Base-by-base conservation (phyloP, 1,139 yeast species). In the Kluyveromyces marxianus region DNA sequence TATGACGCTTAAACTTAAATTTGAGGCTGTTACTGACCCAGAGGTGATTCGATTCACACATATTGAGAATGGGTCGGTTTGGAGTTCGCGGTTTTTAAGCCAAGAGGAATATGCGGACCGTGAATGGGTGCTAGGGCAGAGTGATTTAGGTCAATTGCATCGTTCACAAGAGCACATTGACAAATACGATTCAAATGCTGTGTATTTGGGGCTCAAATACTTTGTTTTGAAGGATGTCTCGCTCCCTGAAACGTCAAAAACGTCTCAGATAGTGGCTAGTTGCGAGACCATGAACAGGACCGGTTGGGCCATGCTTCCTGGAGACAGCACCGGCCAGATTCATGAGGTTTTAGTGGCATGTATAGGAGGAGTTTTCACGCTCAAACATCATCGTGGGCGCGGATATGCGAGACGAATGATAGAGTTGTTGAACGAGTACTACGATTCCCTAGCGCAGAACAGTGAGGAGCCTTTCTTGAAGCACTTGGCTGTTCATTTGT, bases 391-490 rank as follows among this genome's bases (percentile, higher is more conserved):
- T 56, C 72, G 95, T 48, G 81, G 83, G 25, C 74, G 76, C 53
- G 89, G 92, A 1, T 79, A 78, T 55, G 90, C 87, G 2, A 66
- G 67, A 28, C 57, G 68, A 35, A 77, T 85, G 87, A 71, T 84
- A 42, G 47, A 47, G 3, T 42, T 50, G 24, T 58, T 73, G 31
- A 67, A 69, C 44, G 54, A 65, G 14, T 56, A 54, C 42, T 67
- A 71, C 49, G 79, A 76, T 51, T 64, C 69, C 45, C 54, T 75
- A 38, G 29, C 43, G 10, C 49, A 70, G 39, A 70, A 71, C 4
- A 52, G 59, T 25, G 48, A 48, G 21, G 59, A 60, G 25, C 44
- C 53, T 4, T 51, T 62, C 37, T 44, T 61, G 37, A 50, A 50
- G 35, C 69, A 73, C 46, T 74, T 76, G 21, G 71, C 74, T 45